phyloP scores from a whole-genome alignment of 176 grass and related monocot genomes.

The Saccharum officinarum region DNA sequence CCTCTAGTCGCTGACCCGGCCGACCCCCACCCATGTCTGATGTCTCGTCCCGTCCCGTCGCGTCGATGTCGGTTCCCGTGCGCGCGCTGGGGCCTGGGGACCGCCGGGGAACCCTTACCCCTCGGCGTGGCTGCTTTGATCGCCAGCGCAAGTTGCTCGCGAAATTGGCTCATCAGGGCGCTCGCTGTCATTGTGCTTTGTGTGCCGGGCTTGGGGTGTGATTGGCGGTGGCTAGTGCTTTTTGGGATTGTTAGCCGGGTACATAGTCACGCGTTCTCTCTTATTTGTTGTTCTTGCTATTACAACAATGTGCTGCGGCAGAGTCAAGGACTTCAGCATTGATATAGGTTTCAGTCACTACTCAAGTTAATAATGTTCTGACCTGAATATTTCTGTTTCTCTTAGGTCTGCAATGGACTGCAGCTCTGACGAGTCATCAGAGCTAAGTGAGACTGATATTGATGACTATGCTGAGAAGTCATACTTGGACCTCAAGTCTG shows the following conservation, averaged over 20 bases:
- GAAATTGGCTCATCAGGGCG: not conserved
- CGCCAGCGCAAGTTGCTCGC: not conserved
- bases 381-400: not conserved
- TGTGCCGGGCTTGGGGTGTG: not conserved
- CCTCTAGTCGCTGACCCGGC: not conserved
- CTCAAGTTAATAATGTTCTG: not conserved
- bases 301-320: not conserved
- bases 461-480: slow-evolving; percentile 46
- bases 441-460: slow-evolving; percentile 57
- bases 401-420: slow-evolving; percentile 44
- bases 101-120: not conserved
- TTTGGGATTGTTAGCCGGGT: not conserved
- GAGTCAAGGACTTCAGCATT: too few species aligned
- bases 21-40: too few species aligned
- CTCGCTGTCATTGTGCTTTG: not conserved
- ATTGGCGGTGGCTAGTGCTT: not conserved
- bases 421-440: slow-evolving; percentile 53
- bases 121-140: not conserved
- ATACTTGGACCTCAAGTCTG: slow-evolving; percentile 32
- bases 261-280: too few species aligned
- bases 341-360: too few species aligned
- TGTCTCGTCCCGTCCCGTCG: not conserved
- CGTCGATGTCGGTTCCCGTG: not conserved
- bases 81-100: not conserved
- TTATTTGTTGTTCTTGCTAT: too few species aligned